A percentile compares a stretch with the other conserved stretches of the same genome.
Conservation (phyloP, 106 monocot species). For the Ottelia alismoides region DNA sequence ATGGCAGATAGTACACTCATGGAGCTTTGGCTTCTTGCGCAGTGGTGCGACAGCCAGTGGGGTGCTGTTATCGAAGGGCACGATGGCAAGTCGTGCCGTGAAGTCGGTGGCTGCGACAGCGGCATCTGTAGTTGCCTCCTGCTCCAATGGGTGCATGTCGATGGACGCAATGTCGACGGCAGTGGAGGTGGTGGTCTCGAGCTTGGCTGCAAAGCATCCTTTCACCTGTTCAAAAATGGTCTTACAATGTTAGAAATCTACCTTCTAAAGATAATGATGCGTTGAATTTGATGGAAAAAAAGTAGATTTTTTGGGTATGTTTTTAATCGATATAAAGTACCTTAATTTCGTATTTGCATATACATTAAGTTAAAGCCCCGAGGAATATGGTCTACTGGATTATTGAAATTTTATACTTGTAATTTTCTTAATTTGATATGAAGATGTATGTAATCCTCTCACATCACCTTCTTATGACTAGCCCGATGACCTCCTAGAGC, state of each 20-base stretch:
- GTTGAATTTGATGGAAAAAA: too few relatives aligned
- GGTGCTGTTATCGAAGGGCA: constrained; percentile 10
- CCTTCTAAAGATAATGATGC: too few relatives aligned
- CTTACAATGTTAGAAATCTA: too few relatives aligned
- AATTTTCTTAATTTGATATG: too few relatives aligned
- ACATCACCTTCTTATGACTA: constrained; percentile 72
- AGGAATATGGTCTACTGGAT: too few relatives aligned
- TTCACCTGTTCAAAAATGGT: constrained; percentile 53
- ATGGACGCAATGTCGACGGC: neutral
- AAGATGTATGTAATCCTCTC: too few relatives aligned
- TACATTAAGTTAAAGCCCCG: too few relatives aligned
- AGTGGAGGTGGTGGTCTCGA: constrained; percentile 11
- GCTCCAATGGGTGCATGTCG: constrained; percentile 5
- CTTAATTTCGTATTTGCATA: too few relatives aligned
- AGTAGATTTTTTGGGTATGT: too few relatives aligned
- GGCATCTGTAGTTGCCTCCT: neutral
- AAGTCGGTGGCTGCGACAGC: neutral
- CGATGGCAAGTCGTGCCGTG: constrained; percentile 23
- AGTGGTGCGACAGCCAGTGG: constrained; percentile 1
- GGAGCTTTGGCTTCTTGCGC: constrained; percentile 54
- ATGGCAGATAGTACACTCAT: constrained; percentile 61
- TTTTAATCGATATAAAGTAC: too few relatives aligned
- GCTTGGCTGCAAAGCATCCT: constrained; percentile 53
- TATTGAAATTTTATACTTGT: too few relatives aligned
- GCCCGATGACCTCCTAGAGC: constrained; percentile 10